Evolutionary conservation across 208 protist species (phyloP).

Genomic region (Acanthamoeba culbertsoni): DNA sequence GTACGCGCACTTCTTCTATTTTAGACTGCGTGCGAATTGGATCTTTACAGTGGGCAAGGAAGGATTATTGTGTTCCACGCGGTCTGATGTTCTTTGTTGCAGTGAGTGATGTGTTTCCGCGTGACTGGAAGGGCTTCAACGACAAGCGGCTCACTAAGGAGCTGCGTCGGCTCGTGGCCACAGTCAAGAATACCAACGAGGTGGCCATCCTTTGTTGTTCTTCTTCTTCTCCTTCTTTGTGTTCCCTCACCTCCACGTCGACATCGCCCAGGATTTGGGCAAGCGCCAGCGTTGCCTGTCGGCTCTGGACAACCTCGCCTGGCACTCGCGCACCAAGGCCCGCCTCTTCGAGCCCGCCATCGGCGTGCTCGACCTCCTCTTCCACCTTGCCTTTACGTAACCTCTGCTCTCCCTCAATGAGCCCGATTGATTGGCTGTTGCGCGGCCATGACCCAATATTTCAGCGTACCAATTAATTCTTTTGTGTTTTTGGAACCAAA

Average conservation of each 20-base stretch:
- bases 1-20: background rate
- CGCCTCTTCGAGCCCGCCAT: background rate
- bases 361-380: constrained; percentile 7
- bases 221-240: background rate
- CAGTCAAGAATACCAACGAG: constrained; percentile 6
- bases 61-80: background rate
- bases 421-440: too few species aligned
- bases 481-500: background rate
- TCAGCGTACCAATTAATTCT: background rate
- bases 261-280: background rate
- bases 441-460: too few species aligned
- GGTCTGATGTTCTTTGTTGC: background rate
- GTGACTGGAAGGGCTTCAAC: constrained; percentile 48
- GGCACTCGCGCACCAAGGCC: constrained; percentile 42
- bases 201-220: background rate
- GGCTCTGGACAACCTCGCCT: constrained; percentile 55
- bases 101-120: constrained; percentile 54
- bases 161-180: constrained; percentile 1
- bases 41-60: background rate
- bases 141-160: background rate
- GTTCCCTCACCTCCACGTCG: background rate
- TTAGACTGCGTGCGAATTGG: background rate
- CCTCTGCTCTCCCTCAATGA: too few species aligned
- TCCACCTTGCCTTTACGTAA: constrained; percentile 7
- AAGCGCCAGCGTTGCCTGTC: constrained; percentile 28